phyloP scores from a whole-genome alignment of 2,329 filamentous ascomycete genomes.

The Nigrospora osmanthi region DNA sequence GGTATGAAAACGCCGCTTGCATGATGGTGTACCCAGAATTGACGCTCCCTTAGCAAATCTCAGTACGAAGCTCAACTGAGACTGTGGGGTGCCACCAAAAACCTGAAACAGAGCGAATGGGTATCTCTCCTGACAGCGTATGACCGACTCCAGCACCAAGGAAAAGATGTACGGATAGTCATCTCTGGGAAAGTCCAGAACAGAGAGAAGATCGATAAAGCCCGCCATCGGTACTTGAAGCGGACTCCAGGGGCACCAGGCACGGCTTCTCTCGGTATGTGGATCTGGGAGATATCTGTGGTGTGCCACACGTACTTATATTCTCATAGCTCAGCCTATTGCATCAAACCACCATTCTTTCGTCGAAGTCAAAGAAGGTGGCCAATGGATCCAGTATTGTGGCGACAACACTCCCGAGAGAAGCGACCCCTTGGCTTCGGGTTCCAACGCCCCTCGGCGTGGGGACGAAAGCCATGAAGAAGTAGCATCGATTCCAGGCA shows the following conservation, averaged over 20 bases:
- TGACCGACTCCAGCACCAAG: not conserved
- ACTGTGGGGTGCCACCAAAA: not conserved
- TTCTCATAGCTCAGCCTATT: not conserved
- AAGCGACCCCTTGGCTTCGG: not conserved
- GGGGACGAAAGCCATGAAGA: not conserved
- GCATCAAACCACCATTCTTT: not conserved
- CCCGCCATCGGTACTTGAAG: not conserved
- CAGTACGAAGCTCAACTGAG: not conserved
- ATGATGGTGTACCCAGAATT: no score
- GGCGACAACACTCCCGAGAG: not conserved
- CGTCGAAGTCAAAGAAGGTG: not conserved
- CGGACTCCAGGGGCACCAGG: no score
- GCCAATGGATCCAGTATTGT: not conserved
- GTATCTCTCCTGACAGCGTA: not conserved
- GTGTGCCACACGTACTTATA: not conserved
- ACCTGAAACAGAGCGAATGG: not conserved
- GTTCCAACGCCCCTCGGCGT: not conserved
- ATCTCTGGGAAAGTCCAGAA: not conserved
- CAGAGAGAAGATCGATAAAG: not conserved
- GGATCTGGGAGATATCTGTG: no score
- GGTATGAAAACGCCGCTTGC: not conserved
- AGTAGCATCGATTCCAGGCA: no score
- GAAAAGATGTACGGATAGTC: not conserved
- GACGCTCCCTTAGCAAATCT: not conserved
- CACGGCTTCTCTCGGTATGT: not conserved